Percentiles rank a stretch among this genome's conserved stretches.
phyloP scores from a whole-genome alignment of 1,284 basidiomycete species.

The Earliella scabrosa region DNA sequence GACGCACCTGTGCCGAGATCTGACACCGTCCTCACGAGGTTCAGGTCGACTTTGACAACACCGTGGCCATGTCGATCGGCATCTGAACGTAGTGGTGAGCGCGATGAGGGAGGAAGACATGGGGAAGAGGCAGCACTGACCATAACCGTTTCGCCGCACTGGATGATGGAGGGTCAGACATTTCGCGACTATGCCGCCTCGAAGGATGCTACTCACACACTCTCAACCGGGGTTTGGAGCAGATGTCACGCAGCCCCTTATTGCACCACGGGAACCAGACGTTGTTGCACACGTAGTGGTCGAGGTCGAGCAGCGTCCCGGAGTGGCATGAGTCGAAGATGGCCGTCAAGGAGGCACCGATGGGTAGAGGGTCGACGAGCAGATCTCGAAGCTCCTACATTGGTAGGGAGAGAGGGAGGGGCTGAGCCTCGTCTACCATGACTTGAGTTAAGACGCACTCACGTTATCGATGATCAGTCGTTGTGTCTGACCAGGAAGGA shows the following conservation, averaged over 20 bases:
- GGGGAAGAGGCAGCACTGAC: background rate
- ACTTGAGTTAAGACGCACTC: background rate
- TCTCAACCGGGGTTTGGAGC: background rate
- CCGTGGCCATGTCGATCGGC: background rate
- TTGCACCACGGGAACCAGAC: conserved; percentile 51
- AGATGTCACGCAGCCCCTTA: conserved; percentile 38
- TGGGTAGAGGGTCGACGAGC: conserved; percentile 45
- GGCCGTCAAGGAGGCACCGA: conserved; percentile 44
- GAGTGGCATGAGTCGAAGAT: conserved; percentile 54
- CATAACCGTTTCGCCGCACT: background rate
- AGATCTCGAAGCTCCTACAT: conserved; percentile 39
- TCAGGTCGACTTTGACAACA: background rate
- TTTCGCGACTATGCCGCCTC: too few species aligned
- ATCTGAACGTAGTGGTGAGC: background rate
- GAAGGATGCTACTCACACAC: background rate
- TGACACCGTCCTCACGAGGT: background rate
- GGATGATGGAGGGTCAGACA: background rate
- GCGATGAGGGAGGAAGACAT: background rate
- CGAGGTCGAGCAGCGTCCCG: conserved; percentile 47
- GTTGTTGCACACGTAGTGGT: conserved; percentile 47
- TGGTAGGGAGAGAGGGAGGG: too few species aligned
- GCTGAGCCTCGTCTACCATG: too few species aligned
- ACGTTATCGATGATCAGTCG: conserved; percentile 40
- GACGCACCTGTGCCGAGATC: background rate
- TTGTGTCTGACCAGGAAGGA: conserved; percentile 13